Evolutionary conservation across 2,329 filamentous ascomycete species (phyloP).

Genomic region (Colletotrichum viniferum): DNA sequence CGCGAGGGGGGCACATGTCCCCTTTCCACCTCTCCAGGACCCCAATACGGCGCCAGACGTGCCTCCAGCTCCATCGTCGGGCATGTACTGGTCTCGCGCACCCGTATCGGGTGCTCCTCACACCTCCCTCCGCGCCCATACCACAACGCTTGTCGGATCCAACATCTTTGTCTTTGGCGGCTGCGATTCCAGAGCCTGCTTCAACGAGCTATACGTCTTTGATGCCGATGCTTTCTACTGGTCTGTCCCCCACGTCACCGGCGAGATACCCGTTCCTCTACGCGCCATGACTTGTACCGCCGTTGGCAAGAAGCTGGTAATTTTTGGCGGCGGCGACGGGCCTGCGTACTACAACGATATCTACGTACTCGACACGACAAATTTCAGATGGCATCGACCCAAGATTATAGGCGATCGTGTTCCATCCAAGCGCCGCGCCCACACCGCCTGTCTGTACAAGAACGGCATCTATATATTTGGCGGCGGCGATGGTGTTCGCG

Average conservation of each 20-base stretch:
- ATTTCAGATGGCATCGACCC: conserved; percentile 69
- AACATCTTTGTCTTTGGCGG: conserved; percentile 73
- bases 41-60: conserved; percentile 63
- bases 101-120: conserved; percentile 67
- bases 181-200: conserved; percentile 69
- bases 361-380: conserved; percentile 73
- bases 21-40: conserved; percentile 63
- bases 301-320: conserved; percentile 71
- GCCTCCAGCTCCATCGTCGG: conserved; percentile 66
- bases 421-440: conserved; percentile 67
- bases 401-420: conserved; percentile 61
- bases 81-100: conserved; percentile 75
- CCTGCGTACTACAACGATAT: conserved; percentile 76
- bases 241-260: conserved; percentile 67
- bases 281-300: conserved; percentile 76
- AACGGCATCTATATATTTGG: conserved; percentile 76
- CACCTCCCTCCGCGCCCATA: conserved; percentile 68
- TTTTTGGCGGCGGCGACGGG: conserved; percentile 73
- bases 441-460: conserved; percentile 74
- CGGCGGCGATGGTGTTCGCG: conserved; percentile 71
- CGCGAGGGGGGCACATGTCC: conserved; percentile 45
- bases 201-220: conserved; percentile 72
- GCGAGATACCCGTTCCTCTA: conserved; percentile 68
- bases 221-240: conserved; percentile 75
- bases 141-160: conserved; percentile 68